These are phyloP conservation scores for Aspergillus panamensis DNA, from an alignment of 495 filamentous ascomycete species.

Conservation along the genomic window DNA sequence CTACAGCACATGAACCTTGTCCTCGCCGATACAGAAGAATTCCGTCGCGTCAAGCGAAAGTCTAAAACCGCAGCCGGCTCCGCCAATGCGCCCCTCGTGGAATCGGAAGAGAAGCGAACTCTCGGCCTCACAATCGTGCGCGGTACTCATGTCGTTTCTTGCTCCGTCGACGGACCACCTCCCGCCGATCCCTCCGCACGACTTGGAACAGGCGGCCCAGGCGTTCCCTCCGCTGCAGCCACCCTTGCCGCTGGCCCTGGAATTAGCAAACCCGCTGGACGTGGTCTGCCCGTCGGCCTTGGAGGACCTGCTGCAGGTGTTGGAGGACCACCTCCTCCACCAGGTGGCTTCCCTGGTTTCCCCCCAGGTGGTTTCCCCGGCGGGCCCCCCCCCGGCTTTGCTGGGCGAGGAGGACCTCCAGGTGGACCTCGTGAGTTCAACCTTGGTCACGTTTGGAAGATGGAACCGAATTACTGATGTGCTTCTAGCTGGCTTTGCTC, in stretches of 20 bases:
- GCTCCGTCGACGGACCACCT: slow-evolving; percentile 95
- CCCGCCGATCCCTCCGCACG: slow-evolving; percentile 89
- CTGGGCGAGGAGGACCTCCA: slow-evolving; percentile 66
- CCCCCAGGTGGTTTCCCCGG: slow-evolving; percentile 66
- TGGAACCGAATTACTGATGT: slow-evolving; percentile 17
- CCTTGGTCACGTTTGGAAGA: background rate
- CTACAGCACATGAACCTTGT: slow-evolving; percentile 97
- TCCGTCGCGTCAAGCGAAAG: slow-evolving; percentile 91
- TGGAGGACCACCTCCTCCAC: slow-evolving; percentile 69
- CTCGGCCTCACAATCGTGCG: slow-evolving; percentile 93
- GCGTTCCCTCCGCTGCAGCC: slow-evolving; percentile 57
- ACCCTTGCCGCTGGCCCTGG: slow-evolving; percentile 81
- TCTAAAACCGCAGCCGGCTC: slow-evolving; percentile 66
- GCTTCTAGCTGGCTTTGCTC: slow-evolving; percentile 52
- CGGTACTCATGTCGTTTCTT: slow-evolving; percentile 86
- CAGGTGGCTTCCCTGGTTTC: slow-evolving; percentile 54
- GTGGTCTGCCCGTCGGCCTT: slow-evolving; percentile 82
- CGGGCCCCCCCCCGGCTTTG: slow-evolving; percentile 69
- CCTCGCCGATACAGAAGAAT: slow-evolving; percentile 97
- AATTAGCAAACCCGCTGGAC: slow-evolving; percentile 85
- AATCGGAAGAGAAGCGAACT: slow-evolving; percentile 94
- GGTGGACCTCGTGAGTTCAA: slow-evolving; percentile 58
- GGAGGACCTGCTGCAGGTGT: slow-evolving; percentile 89
- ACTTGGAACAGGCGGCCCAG: slow-evolving; percentile 72
- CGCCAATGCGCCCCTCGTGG: slow-evolving; percentile 58